Base-by-base conservation (phyloP, 169 alveolate genomes). In the Babesia ovis region DNA sequence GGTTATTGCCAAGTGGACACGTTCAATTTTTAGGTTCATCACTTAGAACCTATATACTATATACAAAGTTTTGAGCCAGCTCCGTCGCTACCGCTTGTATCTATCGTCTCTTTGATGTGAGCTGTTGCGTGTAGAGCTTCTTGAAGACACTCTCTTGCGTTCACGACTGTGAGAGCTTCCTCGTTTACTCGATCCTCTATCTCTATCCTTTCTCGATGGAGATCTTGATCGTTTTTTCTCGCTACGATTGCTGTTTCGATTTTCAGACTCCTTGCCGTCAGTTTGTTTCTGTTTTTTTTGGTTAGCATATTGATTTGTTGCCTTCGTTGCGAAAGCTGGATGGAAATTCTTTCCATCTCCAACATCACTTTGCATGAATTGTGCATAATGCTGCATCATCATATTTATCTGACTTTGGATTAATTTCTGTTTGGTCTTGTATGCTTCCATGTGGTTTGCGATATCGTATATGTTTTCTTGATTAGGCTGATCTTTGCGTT, bases 361-460 rank as follows among this genome's bases (percentile, higher is more conserved):
- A 4, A 22, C 16, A 27, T 61, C 57, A 6, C 41, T 61, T 14
- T 37, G 16, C 3, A 54, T 31, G 1, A 23, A 31, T 23, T 46
- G 74, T 61, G 37, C 23, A 50, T 43, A 48, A 35, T 43, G 34
- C 48, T 50, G 74, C 74, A 64, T 45, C 45, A 48, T 64, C 51
- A 3, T 27, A 54, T 46, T 64, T 11, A 2, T 23, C 16, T 11
- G 20, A 37, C 45, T 48, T 27, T 48, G 50, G 5, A 8, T 4
- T 35, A 16, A 12, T 8, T 27, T 27, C 20, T 50, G 41, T 9
- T 32, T 64, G 35, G 35, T 29, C 20, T 64, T 46, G 61, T 64
- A 64, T 4, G 74, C 74, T 8, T 45, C 74, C 23, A 64, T 18
- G 29, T 64, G 74, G 53, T 64, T 64, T 50, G 50, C 62, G 59